Evolutionary conservation across 106 monocot species (phyloP).

Genomic region (Dioscorea alata): DNA sequence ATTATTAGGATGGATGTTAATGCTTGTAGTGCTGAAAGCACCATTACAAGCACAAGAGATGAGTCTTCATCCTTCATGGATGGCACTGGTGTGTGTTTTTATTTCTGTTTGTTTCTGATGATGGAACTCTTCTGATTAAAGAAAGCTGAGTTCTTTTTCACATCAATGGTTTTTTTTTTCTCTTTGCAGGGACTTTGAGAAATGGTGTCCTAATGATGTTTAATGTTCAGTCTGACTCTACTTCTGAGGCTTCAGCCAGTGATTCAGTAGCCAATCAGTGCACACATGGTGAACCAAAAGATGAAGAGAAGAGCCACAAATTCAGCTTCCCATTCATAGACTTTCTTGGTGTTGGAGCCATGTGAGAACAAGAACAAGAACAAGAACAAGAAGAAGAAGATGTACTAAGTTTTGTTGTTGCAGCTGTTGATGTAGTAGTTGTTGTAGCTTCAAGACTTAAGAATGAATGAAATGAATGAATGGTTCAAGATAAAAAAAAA

Average conservation of each 20-base stretch:
- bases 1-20: neutral
- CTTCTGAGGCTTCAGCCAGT: constrained; percentile 18
- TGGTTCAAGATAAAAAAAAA: no score
- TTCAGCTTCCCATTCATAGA: constrained; percentile 42
- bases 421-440: no score
- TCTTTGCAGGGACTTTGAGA: no score
- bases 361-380: no score
- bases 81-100: constrained; percentile 2
- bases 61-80: constrained; percentile 19
- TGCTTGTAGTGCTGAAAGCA: constrained; percentile 41
- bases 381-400: no score
- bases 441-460: no score
- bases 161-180: neutral
- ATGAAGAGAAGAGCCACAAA: constrained; percentile 18
- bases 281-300: constrained; percentile 14
- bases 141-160: neutral
- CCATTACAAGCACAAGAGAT: constrained; percentile 29
- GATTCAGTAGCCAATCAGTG: constrained; percentile 15
- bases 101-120: neutral
- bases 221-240: constrained; percentile 19
- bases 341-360: constrained; percentile 63
- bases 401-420: no score
- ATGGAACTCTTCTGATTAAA: no score
- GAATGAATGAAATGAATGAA: no score
- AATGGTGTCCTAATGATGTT: neutral